A percentile compares a stretch with the other conserved stretches of the same genome.
These are phyloP conservation scores for Penicilliopsis zonata DNA, from an alignment of 495 filamentous ascomycete genomes.

Conservation along the genomic window DNA sequence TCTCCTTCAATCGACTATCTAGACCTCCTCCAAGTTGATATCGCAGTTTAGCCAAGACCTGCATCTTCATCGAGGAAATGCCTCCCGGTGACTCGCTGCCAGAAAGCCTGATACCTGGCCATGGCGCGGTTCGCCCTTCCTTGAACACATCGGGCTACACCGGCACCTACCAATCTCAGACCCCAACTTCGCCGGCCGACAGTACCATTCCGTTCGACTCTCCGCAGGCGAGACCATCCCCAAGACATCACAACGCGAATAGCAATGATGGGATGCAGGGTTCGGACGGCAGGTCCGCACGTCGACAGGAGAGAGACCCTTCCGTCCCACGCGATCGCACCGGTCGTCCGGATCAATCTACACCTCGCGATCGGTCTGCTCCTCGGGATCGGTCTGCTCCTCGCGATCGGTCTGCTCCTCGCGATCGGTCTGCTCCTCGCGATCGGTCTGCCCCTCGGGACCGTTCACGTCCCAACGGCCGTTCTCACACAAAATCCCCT, in stretches of 20 bases:
- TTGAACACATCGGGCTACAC: conserved; percentile 30
- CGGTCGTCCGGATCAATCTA: conserved; percentile 13
- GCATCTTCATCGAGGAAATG: conserved; percentile 25
- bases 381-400: conserved; percentile 26
- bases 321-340: conserved; percentile 16
- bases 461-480: conserved; percentile 33
- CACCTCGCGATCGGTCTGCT: conserved; percentile 19
- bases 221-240: conserved; percentile 21
- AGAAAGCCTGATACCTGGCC: conserved; percentile 37
- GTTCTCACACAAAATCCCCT: conserved; percentile 28
- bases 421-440: conserved; percentile 24
- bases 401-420: conserved; percentile 28
- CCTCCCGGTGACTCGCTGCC: conserved; percentile 31
- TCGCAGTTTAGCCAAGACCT: too few species aligned
- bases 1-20: conserved; percentile 1
- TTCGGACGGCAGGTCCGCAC: conserved; percentile 18
- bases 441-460: conserved; percentile 27
- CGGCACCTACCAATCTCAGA: conserved; percentile 24
- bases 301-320: conserved; percentile 19
- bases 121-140: conserved; percentile 28
- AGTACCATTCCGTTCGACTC: conserved; percentile 31
- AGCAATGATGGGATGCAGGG: conserved; percentile 13
- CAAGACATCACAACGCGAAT: conserved; percentile 9
- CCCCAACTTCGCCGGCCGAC: conserved; percentile 34
- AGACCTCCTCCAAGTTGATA: conserved; percentile 4